A percentile compares a stretch with the other conserved stretches of the same genome.
These are phyloP conservation scores for Leccinum angustisporum DNA, from an alignment of 1,284 basidiomycete species.

Conservation along the genomic window DNA sequence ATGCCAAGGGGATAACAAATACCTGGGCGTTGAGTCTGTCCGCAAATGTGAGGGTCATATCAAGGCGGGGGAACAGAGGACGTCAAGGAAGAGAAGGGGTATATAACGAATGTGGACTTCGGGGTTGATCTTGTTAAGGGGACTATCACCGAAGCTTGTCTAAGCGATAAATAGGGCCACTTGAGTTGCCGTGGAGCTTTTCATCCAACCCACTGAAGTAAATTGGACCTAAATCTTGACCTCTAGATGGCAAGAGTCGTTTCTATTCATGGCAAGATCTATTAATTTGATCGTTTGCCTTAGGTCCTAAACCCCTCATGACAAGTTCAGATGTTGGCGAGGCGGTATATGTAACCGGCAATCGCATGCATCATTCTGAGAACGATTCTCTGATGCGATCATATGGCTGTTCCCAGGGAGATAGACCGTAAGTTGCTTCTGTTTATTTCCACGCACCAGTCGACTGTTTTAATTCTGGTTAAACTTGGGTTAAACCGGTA, in stretches of 20 bases:
- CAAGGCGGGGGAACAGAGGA: conserved; percentile 17
- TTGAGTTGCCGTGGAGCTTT: not conserved
- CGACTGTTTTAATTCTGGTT: not conserved
- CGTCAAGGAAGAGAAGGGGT: conserved; percentile 8
- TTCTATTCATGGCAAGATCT: not conserved
- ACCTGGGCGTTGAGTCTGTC: conserved; percentile 46
- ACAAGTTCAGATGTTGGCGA: conserved; percentile 12
- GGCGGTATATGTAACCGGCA: conserved; percentile 11
- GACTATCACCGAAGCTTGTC: not conserved
- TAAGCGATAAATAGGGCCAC: not conserved
- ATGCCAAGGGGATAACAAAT: not conserved
- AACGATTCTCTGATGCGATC: conserved; percentile 15
- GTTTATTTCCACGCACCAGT: conserved; percentile 12
- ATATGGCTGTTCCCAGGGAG: conserved; percentile 23
- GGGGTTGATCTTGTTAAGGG: not conserved
- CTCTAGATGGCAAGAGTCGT: not conserved
- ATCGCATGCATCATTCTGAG: conserved; percentile 21
- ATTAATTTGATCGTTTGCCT: not conserved
- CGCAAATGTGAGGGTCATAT: conserved; percentile 40
- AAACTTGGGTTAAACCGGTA: not conserved
- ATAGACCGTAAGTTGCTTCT: conserved; percentile 24
- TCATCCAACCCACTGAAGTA: not conserved
- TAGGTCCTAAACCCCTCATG: not conserved
- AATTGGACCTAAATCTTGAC: not conserved
- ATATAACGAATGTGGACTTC: conserved; percentile 22